Conservation (phyloP, 345 rosid species). For the Eucalyptus globulus region DNA sequence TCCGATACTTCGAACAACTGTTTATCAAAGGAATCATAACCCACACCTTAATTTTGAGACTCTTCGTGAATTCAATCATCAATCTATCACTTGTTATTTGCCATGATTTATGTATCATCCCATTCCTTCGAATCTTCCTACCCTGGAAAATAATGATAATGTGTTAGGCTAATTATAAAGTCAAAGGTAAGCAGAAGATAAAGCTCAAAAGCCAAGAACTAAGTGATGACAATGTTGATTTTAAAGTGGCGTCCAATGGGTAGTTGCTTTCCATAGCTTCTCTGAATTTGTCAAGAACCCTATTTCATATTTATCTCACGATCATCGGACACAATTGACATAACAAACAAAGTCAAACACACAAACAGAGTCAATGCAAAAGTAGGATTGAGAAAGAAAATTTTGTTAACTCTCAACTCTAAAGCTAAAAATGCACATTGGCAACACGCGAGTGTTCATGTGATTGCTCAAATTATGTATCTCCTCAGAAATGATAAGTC, state of each 20-base stretch:
- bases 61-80: background rate
- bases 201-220: background rate
- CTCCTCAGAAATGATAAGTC: conserved; percentile 30
- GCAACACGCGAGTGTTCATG: conserved; percentile 65
- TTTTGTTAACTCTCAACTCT: conserved; percentile 7
- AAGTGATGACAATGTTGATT: background rate
- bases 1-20: conserved; percentile 19
- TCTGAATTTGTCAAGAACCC: conserved; percentile 14
- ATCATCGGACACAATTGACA: background rate
- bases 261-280: conserved; percentile 18
- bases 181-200: background rate
- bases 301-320: conserved; percentile 1
- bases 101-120: background rate
- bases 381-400: background rate
- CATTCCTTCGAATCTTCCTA: background rate
- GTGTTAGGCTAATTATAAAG: background rate
- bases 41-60: background rate
- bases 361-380: background rate
- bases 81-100: background rate
- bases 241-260: conserved; percentile 63
- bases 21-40: conserved; percentile 37
- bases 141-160: background rate
- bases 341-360: background rate
- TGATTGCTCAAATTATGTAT: conserved; percentile 55
- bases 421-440: conserved; percentile 58